phyloP scores from a whole-genome alignment of 2,329 filamentous ascomycete species.

The Amesomyces nigricolor region DNA sequence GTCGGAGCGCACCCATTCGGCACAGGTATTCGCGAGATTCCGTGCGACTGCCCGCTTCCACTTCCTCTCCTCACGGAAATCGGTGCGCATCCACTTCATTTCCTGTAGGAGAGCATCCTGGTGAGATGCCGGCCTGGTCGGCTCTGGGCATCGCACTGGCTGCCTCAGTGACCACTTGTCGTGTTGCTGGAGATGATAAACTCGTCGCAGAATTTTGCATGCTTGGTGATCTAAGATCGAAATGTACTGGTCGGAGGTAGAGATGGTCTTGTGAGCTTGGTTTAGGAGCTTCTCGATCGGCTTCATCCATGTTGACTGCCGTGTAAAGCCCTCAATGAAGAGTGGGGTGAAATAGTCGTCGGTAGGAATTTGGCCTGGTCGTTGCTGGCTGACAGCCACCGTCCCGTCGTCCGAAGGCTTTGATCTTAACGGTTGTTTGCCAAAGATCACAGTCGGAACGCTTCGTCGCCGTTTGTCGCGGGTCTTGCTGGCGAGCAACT shows the following conservation, averaged over 20 bases:
- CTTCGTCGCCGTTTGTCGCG: slow-evolving; percentile 59
- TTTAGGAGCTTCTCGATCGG: slow-evolving; percentile 66
- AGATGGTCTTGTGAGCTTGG: slow-evolving; percentile 83
- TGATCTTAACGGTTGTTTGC: slow-evolving; percentile 53
- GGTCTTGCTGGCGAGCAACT: slow-evolving; percentile 34
- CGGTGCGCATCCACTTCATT: slow-evolving; percentile 97
- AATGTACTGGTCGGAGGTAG: slow-evolving; percentile 76
- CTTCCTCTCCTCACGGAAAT: slow-evolving; percentile 89
- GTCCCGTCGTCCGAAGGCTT: slow-evolving; percentile 39
- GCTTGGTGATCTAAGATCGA: slow-evolving; percentile 83
- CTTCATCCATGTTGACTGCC: slow-evolving; percentile 54
- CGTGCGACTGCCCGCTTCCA: slow-evolving; percentile 83
- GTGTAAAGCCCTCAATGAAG: slow-evolving; percentile 54
- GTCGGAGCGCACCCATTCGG: slow-evolving; percentile 67
- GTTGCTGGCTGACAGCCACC: slow-evolving; percentile 37
- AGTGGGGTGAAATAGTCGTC: slow-evolving; percentile 61
- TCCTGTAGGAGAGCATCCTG: slow-evolving; percentile 84
- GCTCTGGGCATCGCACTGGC: slow-evolving; percentile 77
- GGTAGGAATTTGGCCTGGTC: slow-evolving; percentile 41
- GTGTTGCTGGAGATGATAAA: slow-evolving; percentile 85
- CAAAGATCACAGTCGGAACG: slow-evolving; percentile 71
- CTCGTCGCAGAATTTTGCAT: slow-evolving; percentile 75
- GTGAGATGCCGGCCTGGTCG: slow-evolving; percentile 68
- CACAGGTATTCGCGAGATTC: slow-evolving; percentile 75
- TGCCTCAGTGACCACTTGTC: slow-evolving; percentile 93